Evolutionary conservation across 495 filamentous ascomycete genomes (phyloP).

Genomic region (Tuber brumale): DNA sequence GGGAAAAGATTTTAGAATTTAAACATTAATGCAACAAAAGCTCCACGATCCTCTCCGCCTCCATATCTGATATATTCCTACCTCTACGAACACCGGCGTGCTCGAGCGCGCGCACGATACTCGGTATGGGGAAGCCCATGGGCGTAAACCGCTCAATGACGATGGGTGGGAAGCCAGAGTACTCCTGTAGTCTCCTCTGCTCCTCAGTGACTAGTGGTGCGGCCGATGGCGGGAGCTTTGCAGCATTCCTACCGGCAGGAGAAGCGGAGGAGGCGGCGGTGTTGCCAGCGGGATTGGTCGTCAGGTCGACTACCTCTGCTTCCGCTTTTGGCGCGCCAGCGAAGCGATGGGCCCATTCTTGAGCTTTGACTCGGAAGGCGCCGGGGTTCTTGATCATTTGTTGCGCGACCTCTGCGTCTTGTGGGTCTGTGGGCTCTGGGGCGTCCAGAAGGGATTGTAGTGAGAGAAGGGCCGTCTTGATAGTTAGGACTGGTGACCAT

Average conservation of each 20-base stretch:
- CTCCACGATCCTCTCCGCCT: constrained; percentile 37
- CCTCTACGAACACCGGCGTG: constrained; percentile 59
- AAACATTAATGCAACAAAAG: constrained; percentile 22
- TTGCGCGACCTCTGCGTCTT: constrained; percentile 89
- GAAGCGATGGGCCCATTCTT: constrained; percentile 82
- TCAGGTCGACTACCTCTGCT: background rate
- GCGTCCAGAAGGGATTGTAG: constrained; percentile 87
- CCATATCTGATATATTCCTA: constrained; percentile 27
- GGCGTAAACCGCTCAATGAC: constrained; percentile 80
- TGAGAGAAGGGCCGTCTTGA: constrained; percentile 89
- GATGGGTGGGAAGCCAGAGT: constrained; percentile 80
- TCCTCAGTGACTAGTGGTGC: background rate
- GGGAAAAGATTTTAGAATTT: background rate
- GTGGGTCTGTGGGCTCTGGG: constrained; percentile 92
- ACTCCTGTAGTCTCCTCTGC: constrained; percentile 49
- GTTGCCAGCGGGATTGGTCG: constrained; percentile 44
- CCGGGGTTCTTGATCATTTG: constrained; percentile 77
- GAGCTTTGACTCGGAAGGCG: constrained; percentile 72
- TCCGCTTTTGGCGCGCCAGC: constrained; percentile 55
- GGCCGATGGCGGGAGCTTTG: background rate
- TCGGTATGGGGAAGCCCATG: constrained; percentile 92
- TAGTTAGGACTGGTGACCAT: constrained; percentile 92
- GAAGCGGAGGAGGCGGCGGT: background rate
- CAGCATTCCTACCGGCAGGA: background rate
- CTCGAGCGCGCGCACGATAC: constrained; percentile 77